Evolutionary conservation across 2,329 filamentous ascomycete species (phyloP).

Genomic region (Aspergillus sp.): DNA sequence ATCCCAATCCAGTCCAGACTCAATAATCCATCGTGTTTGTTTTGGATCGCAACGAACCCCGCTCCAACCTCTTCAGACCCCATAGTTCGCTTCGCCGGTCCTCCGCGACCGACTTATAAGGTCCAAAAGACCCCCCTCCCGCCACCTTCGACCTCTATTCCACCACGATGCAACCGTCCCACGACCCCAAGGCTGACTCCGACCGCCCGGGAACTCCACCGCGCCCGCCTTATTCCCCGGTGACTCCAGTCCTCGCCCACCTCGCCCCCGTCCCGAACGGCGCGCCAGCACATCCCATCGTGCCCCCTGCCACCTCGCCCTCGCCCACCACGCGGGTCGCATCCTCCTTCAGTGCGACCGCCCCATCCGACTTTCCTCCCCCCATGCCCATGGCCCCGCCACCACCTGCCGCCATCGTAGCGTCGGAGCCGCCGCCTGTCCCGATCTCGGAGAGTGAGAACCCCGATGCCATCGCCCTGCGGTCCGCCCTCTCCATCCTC

Average conservation of each 20-base stretch:
- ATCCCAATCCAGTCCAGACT: not conserved
- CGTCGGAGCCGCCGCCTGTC: conserved; percentile 39
- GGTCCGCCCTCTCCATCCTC: conserved; percentile 79
- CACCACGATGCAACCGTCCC: conserved; percentile 23
- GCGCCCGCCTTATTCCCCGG: conserved; percentile 47
- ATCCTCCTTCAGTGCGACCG: not conserved
- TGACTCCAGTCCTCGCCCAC: conserved; percentile 45
- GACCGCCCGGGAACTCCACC: conserved; percentile 39
- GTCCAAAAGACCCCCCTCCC: not conserved
- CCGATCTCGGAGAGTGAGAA: conserved; percentile 58
- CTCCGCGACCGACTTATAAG: not conserved
- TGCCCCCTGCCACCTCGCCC: conserved; percentile 31
- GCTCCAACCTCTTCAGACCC: not conserved
- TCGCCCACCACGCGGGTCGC: conserved; percentile 23
- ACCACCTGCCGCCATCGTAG: conserved; percentile 24
- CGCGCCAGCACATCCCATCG: conserved; percentile 25
- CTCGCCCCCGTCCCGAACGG: conserved; percentile 25
- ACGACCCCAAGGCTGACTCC: conserved; percentile 15
- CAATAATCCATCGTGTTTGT: not conserved
- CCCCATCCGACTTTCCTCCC: not conserved
- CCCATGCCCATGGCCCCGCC: not conserved
- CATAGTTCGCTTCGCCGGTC: not conserved
- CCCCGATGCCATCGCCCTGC: conserved; percentile 82
- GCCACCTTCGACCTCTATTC: not conserved
- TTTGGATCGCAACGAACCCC: not conserved